Conservation (phyloP, 305 asterid genomes). For the Lippia alba region DNA sequence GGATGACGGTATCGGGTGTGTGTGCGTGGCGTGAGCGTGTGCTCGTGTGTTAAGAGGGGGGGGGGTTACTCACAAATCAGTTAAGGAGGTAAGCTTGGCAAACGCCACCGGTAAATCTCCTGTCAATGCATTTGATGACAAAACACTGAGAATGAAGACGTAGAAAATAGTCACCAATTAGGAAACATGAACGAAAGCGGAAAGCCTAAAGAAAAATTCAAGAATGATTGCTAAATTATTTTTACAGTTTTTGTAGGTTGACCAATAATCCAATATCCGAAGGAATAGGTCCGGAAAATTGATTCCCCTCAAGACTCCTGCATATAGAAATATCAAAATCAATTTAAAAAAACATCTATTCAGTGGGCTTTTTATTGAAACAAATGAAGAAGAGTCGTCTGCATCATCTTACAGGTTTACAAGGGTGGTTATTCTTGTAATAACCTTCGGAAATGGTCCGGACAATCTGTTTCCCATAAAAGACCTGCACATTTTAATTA, state of each 20-base stretch:
- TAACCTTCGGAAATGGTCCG: slow-evolving; percentile 81
- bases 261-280: slow-evolving; percentile 64
- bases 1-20: too few species aligned
- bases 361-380: not conserved
- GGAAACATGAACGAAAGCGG: not conserved
- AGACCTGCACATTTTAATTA: slow-evolving; percentile 63
- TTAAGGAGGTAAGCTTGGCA: slow-evolving; percentile 69
- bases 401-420: slow-evolving; percentile 64
- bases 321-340: slow-evolving; percentile 30
- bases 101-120: slow-evolving; percentile 69
- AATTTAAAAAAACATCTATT: slow-evolving; percentile 16
- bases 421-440: slow-evolving; percentile 69
- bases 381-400: slow-evolving; percentile 23
- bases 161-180: slow-evolving; percentile 25
- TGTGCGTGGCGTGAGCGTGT: too few species aligned
- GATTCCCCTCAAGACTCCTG: slow-evolving; percentile 94
- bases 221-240: slow-evolving; percentile 22
- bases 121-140: slow-evolving; percentile 81
- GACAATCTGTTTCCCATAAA: slow-evolving; percentile 89
- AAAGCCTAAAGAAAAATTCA: slow-evolving; percentile 17
- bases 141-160: slow-evolving; percentile 60
- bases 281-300: slow-evolving; percentile 75
- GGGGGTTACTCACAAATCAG: slow-evolving; percentile 69
- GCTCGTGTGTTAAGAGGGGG: too few species aligned
- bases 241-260: slow-evolving; percentile 76